Evolutionary conservation across 2,329 filamentous ascomycete species (phyloP).

Genomic region (Polytolypa hystricis): DNA sequence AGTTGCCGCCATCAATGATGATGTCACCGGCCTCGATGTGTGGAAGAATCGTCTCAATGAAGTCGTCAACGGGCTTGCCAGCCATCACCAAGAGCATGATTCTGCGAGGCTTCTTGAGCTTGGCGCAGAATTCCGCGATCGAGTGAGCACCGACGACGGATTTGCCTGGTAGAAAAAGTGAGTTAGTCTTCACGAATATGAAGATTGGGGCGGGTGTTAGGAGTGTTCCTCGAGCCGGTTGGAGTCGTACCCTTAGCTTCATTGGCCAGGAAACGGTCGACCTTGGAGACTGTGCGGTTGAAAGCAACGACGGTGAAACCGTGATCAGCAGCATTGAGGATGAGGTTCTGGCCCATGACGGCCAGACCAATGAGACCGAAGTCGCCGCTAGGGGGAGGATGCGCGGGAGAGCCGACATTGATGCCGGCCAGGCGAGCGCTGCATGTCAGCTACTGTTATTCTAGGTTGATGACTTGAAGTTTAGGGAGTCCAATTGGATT

Average conservation of each 20-base stretch:
- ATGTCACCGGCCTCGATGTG: constrained; percentile 80
- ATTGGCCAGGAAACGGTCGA: constrained; percentile 85
- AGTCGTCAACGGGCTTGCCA: constrained; percentile 94
- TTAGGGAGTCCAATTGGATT: not conserved
- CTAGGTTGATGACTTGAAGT: not conserved
- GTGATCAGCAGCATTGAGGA: constrained; percentile 79
- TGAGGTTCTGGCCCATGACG: constrained; percentile 83
- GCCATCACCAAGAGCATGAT: constrained; percentile 99
- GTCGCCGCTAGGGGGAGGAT: constrained; percentile 56
- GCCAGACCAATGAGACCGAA: constrained; percentile 87
- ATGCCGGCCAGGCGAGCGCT: constrained; percentile 55
- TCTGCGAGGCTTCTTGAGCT: constrained; percentile 93
- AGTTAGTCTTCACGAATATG: too few relatives aligned
- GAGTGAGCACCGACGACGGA: constrained; percentile 87
- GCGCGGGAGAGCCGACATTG: constrained; percentile 54
- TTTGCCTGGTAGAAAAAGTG: constrained; percentile 52
- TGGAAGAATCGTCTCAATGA: constrained; percentile 89
- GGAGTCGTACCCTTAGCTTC: constrained; percentile 65
- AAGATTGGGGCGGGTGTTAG: constrained; percentile 18
- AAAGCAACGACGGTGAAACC: constrained; percentile 95
- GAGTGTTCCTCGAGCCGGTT: not conserved
- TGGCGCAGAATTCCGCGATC: constrained; percentile 86
- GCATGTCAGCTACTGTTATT: constrained; percentile 9
- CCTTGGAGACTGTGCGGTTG: constrained; percentile 98
- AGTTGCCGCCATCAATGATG: constrained; percentile 99